Evolutionary conservation across 2,329 filamentous ascomycete genomes (phyloP), one percentile per base, ranked within the genome.

Genomic region (Aspergillus sp.): DNA sequence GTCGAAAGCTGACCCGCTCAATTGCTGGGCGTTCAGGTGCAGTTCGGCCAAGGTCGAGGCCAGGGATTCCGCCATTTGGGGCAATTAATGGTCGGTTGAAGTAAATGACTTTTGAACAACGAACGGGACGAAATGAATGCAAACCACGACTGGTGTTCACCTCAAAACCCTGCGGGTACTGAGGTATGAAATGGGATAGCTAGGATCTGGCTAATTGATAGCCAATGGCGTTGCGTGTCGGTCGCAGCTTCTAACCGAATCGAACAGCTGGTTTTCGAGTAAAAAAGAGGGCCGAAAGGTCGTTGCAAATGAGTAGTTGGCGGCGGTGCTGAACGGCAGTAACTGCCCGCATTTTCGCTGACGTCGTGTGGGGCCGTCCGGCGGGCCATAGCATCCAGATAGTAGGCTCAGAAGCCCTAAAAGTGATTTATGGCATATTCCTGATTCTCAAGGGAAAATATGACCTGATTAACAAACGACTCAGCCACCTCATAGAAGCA

Each of bases 41-140:
- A 68, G 52, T 35, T 59, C 48, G 2, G 55, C 53, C 51, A 69
- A 52, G 4, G 57, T 54, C 8, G 58, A 55, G 5, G 57, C 49
- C 27, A 68, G 47, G 4, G 48, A 50, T 26, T 62, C 62, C 10
- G 57, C 51, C 57, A 62, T 64, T 46, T 43, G 12, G 39, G 9
- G 19, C 19, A 19, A 19, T 19, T 10, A 29, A 32, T 29, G 5
- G 28, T 42, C 36, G 26, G 19, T 2, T 19, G 19, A 19, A 19
- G 19, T 19, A 19, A 19, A 19, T 19, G 19, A 19, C 19, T 19
- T 19, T 19, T 19, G 2, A 19, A 19, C 19, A 19, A 19, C n/a
- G n/a, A n/a, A n/a, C n/a, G n/a, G 19, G 19, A 19, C 19, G 19
- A 19, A 19, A 19, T 1, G 19, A 19, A 19, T 19, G 30, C 30